Percentiles rank a stretch among this genome's conserved stretches.
phyloP scores from a whole-genome alignment of 495 filamentous ascomycete genomes.

The Aspergillus indologenus region DNA sequence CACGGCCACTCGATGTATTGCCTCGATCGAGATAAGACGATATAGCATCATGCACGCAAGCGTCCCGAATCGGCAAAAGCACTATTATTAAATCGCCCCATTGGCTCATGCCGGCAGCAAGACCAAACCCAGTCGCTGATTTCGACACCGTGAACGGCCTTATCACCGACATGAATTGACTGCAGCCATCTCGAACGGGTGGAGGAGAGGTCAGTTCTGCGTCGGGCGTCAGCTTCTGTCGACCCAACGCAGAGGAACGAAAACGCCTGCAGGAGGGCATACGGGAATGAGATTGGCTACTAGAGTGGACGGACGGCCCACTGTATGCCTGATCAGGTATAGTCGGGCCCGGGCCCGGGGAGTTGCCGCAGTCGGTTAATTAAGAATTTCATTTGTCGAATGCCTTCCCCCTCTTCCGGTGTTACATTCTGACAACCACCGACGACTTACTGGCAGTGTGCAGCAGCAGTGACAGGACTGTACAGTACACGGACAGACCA shows the following conservation, averaged over 20 bases:
- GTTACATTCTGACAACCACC: conserved; percentile 3
- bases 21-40: too few relatives aligned
- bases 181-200: not conserved
- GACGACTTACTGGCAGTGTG: too few relatives aligned
- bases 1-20: too few relatives aligned
- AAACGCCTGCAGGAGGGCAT: not conserved
- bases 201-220: not conserved
- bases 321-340: not conserved
- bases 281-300: conserved; percentile 2
- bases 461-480: not conserved
- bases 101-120: not conserved
- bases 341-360: not conserved
- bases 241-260: conserved; percentile 4
- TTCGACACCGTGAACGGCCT: not conserved
- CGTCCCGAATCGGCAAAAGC: too few relatives aligned
- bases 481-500: too few relatives aligned
- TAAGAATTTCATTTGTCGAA: not conserved
- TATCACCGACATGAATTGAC: not conserved
- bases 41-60: too few relatives aligned
- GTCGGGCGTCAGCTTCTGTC: not conserved
- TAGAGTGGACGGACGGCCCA: not conserved
- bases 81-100: too few relatives aligned
- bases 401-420: conserved; percentile 1
- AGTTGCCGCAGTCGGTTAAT: conserved; percentile 7
- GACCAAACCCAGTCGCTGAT: not conserved